Evolutionary conservation across 352 stramenopile species (phyloP).

Genomic region (Globisporangium spinosum): DNA sequence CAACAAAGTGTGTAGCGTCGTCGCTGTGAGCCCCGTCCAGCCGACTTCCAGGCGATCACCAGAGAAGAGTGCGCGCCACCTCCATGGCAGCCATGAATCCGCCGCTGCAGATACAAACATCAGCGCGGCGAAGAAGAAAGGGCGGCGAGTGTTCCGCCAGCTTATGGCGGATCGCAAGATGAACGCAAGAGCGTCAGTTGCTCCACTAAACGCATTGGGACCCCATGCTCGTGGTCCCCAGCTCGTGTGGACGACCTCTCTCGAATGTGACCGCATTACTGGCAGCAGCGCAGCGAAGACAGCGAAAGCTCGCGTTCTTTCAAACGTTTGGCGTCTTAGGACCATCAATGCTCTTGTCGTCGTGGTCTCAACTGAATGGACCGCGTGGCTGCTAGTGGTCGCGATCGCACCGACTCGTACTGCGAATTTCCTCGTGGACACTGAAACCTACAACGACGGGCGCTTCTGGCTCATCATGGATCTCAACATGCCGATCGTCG

Average conservation of each 20-base stretch:
- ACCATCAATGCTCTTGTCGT: slow-evolving; percentile 2
- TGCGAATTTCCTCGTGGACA: slow-evolving; percentile 38
- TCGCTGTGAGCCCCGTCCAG: no score
- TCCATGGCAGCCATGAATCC: neutral
- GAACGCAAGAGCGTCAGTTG: neutral
- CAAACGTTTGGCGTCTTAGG: slow-evolving; percentile 8
- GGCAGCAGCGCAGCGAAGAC: neutral
- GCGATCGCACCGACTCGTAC: slow-evolving; percentile 26
- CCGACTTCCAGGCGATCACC: neutral
- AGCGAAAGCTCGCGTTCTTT: slow-evolving; percentile 8
- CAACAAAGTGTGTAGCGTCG: no score
- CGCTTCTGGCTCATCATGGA: slow-evolving; percentile 38
- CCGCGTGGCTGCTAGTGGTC: slow-evolving; percentile 28
- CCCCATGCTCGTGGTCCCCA: neutral
- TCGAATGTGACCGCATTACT: neutral
- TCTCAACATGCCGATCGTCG: slow-evolving; percentile 8
- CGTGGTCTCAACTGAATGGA: slow-evolving; percentile 29
- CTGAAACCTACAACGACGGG: slow-evolving; percentile 28
- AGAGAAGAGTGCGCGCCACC: neutral
- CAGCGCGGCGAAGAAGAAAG: no score
- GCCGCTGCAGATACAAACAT: no score
- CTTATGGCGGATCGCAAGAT: neutral
- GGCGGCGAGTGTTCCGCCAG: neutral
- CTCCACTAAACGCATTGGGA: neutral
- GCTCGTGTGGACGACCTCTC: neutral